A percentile compares a stretch with the other conserved stretches of the same genome.
Conservation (phyloP, 148 eudicot genomes). For the Agrostemma githago region DNA sequence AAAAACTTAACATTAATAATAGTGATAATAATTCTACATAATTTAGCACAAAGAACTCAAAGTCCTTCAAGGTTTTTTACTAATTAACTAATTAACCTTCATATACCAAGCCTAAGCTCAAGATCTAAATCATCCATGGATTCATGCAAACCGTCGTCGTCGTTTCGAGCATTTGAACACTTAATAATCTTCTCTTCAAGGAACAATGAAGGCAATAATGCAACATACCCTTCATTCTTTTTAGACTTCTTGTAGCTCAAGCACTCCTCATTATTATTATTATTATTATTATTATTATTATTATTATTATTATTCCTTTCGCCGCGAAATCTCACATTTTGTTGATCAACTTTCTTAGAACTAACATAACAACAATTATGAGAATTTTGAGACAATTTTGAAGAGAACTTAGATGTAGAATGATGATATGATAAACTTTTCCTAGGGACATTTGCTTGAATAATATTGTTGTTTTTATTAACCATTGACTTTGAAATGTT, state of each 20-base stretch:
- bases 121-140: slow-evolving; percentile 57
- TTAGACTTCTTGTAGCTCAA: slow-evolving; percentile 39
- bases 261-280: slow-evolving; percentile 5
- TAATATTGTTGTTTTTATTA: slow-evolving; percentile 5
- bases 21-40: too few relatives aligned
- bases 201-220: slow-evolving; percentile 17
- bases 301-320: slow-evolving; percentile 12
- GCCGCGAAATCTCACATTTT: slow-evolving; percentile 6
- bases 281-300: slow-evolving; percentile 15
- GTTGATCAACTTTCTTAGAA: slow-evolving; percentile 14
- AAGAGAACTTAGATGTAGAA: slow-evolving; percentile 14
- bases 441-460: slow-evolving; percentile 19
- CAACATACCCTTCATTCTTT: slow-evolving; percentile 7
- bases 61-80: neutral
- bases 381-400: slow-evolving; percentile 13
- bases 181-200: slow-evolving; percentile 19
- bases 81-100: neutral
- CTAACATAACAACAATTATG: neutral
- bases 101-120: slow-evolving; percentile 75
- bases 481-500: slow-evolving; percentile 5
- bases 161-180: slow-evolving; percentile 8
- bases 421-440: slow-evolving; percentile 12
- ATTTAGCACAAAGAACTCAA: too few relatives aligned
- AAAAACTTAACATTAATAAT: too few relatives aligned
- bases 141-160: neutral